Conservation (phyloP, 2,329 filamentous ascomycete genomes). For the Aspergillus udagawae region DNA sequence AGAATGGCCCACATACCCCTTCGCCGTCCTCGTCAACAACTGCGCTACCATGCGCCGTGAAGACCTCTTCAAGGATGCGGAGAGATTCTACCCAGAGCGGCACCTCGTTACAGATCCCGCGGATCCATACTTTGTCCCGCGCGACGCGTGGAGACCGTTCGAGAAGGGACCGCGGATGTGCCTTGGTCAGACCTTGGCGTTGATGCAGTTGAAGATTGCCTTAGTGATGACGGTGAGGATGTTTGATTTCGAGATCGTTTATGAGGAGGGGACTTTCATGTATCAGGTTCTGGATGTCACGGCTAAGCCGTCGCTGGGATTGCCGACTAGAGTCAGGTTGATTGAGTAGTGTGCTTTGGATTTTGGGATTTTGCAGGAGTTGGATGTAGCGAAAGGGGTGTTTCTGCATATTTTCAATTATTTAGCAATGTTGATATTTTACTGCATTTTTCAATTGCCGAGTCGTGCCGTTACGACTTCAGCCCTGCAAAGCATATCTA, state of each 20-base stretch:
- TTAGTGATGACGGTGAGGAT: constrained; percentile 20
- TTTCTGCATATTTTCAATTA: neutral
- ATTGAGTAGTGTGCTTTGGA: neutral
- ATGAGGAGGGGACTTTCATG: constrained; percentile 8
- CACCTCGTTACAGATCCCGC: constrained; percentile 27
- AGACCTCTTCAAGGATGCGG: constrained; percentile 13
- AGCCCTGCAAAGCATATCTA: too few relatives aligned
- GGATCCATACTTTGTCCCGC: constrained; percentile 19
- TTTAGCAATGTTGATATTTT: neutral
- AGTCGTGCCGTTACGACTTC: too few relatives aligned
- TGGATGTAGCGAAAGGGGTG: neutral
- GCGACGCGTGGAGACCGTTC: constrained; percentile 47
- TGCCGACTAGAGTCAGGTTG: constrained; percentile 9
- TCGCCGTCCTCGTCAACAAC: constrained; percentile 15
- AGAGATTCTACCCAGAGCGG: constrained; percentile 35
- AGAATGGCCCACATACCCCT: constrained; percentile 12
- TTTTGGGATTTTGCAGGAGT: neutral
- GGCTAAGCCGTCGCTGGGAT: constrained; percentile 8
- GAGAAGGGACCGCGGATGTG: constrained; percentile 47
- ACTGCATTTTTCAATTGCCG: too few relatives aligned
- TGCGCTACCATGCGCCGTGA: constrained; percentile 13
- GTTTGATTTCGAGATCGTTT: constrained; percentile 18
- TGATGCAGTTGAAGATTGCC: constrained; percentile 37
- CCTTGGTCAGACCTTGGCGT: constrained; percentile 47
- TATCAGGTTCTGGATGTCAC: constrained; percentile 12